Conservation (phyloP, 2,329 filamentous ascomycete species). For the Sporothrix curviconia region DNA sequence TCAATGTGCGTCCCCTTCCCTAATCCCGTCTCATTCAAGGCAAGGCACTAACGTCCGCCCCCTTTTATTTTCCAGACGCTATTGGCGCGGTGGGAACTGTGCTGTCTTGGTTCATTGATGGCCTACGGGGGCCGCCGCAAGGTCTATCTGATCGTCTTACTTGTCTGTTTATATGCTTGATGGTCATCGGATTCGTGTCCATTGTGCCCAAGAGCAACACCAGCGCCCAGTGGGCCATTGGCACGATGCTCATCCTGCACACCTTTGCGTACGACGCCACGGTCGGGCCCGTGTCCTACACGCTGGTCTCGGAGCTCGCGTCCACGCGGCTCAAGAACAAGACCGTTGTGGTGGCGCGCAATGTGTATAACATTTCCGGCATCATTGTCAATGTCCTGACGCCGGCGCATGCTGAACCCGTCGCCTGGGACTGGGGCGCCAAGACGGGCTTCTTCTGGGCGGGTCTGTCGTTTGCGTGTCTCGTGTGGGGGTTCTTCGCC, state of each 20-base stretch:
- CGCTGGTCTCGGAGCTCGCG: constrained; percentile 29
- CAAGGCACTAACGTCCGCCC: no score
- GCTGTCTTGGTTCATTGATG: constrained; percentile 17
- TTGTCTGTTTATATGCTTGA: constrained; percentile 15
- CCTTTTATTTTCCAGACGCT: no score
- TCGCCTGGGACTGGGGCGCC: constrained; percentile 40
- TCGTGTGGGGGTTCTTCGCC: constrained; percentile 45
- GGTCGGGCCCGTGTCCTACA: constrained; percentile 33
- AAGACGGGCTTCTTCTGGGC: constrained; percentile 43
- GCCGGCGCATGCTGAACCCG: constrained; percentile 34
- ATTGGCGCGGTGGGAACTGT: constrained; percentile 20
- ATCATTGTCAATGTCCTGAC: constrained; percentile 23
- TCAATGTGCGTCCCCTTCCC: no score
- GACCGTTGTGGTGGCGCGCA: constrained; percentile 27
- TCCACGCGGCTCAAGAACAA: constrained; percentile 30
- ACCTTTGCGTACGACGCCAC: constrained; percentile 29
- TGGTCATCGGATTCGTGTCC: constrained; percentile 20
- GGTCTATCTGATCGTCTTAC: constrained; percentile 16
- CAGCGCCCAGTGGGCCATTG: constrained; percentile 8
- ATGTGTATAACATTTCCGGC: constrained; percentile 25
- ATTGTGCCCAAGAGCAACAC: not conserved
- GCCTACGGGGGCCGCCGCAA: constrained; percentile 15
- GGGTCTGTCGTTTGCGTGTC: constrained; percentile 37
- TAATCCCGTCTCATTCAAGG: no score
- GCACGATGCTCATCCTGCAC: constrained; percentile 12